Evolutionary conservation across 306 rosid species (phyloP).

Genomic region (Vigna reflexopilosa): DNA sequence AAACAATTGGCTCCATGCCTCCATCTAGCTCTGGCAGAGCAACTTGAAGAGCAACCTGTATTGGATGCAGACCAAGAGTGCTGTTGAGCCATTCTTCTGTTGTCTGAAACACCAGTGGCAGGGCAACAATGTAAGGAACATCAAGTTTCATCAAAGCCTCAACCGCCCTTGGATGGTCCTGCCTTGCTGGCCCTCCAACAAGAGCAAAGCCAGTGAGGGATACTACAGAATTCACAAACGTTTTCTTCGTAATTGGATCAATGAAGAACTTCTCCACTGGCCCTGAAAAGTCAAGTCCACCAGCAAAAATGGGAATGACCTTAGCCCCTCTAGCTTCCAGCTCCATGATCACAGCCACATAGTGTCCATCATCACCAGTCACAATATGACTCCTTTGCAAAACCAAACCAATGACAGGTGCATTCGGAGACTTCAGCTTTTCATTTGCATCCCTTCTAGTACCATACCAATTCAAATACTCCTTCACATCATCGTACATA

Average conservation of each 20-base stretch:
- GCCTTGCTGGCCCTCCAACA: constrained; percentile 99
- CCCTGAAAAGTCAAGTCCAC: constrained; percentile 94
- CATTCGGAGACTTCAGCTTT: constrained; percentile 72
- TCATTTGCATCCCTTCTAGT: constrained; percentile 92
- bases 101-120: constrained; percentile 96
- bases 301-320: constrained; percentile 93
- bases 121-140: constrained; percentile 95
- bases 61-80: constrained; percentile 94
- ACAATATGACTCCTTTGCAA: constrained; percentile 98
- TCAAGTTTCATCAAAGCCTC: constrained; percentile 89
- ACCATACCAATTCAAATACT: constrained; percentile 96
- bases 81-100: constrained; percentile 99
- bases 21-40: constrained; percentile 99
- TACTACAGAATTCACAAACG: constrained; percentile 76
- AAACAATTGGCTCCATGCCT: constrained; percentile 99
- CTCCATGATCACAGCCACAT: constrained; percentile 98
- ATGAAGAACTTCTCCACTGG: constrained; percentile 90
- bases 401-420: constrained; percentile 75
- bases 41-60: constrained; percentile 98
- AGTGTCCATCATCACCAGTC: constrained; percentile 97
- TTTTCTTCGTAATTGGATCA: constrained; percentile 82
- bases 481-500: constrained; percentile 97
- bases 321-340: constrained; percentile 95
- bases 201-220: constrained; percentile 97
- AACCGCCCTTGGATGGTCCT: constrained; percentile 94